A percentile compares a stretch with the other conserved stretches of the same genome.
phyloP scores from a whole-genome alignment of 768 basidiomycete species.

The Suillus brevipes region DNA sequence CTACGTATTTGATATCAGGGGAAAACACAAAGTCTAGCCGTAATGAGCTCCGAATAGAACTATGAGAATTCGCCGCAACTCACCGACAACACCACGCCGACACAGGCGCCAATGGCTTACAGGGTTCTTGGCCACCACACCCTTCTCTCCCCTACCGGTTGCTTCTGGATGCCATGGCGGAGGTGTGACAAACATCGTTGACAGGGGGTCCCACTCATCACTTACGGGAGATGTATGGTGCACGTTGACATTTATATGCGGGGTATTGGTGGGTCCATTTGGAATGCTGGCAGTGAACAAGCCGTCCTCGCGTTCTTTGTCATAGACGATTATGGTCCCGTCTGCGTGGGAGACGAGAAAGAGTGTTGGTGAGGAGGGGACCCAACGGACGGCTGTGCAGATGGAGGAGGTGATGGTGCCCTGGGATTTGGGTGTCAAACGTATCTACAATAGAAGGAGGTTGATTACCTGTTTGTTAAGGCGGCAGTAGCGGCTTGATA shows the following conservation, averaged over 20 bases:
- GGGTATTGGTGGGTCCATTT: constrained; percentile 26
- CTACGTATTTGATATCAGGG: constrained; percentile 88
- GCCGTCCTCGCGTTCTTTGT: constrained; percentile 89
- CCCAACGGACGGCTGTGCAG: constrained; percentile 91
- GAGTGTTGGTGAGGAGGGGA: constrained; percentile 74
- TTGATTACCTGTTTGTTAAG: constrained; percentile 75
- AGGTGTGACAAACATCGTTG: constrained; percentile 56
- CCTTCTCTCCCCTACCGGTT: constrained; percentile 55
- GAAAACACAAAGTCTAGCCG: constrained; percentile 85
- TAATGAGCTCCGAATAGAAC: constrained; percentile 4
- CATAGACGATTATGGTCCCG: constrained; percentile 86
- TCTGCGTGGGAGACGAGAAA: constrained; percentile 89
- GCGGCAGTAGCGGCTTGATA: constrained; percentile 79
- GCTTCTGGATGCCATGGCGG: constrained; percentile 82
- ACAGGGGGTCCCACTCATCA: constrained; percentile 73
- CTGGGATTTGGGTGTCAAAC: constrained; percentile 33
- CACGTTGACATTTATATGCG: constrained; percentile 32
- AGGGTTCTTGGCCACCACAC: constrained; percentile 77
- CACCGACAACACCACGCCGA: constrained; percentile 66
- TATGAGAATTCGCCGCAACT: neutral
- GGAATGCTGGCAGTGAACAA: constrained; percentile 67
- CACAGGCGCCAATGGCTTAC: constrained; percentile 50
- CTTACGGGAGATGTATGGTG: constrained; percentile 25
- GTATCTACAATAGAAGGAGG: constrained; percentile 2
- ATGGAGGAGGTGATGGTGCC: constrained; percentile 79